Conservation (phyloP, 768 basidiomycete genomes). For the Pleurotus ostreatus region DNA sequence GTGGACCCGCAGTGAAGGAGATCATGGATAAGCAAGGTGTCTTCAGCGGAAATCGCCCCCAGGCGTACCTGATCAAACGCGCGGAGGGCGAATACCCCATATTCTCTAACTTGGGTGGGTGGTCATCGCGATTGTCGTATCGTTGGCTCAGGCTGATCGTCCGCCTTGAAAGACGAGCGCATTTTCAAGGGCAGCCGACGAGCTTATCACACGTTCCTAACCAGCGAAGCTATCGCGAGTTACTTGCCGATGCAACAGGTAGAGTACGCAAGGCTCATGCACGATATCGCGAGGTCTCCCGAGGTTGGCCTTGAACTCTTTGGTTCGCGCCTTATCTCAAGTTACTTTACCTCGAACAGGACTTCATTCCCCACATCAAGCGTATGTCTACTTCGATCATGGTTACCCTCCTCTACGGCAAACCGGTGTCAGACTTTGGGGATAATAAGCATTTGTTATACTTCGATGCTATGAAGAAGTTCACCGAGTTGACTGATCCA, state of each 20-base stretch:
- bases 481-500: not conserved
- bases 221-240: slow-evolving; percentile 12
- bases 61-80: slow-evolving; percentile 14
- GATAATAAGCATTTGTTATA: slow-evolving; percentile 22
- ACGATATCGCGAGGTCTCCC: slow-evolving; percentile 10
- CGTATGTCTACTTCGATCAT: slow-evolving; percentile 27
- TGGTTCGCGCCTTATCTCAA: not conserved
- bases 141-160: no score
- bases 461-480: slow-evolving; percentile 20
- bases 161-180: slow-evolving; percentile 8
- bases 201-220: slow-evolving; percentile 13
- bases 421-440: slow-evolving; percentile 23
- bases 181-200: slow-evolving; percentile 19
- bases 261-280: slow-evolving; percentile 17
- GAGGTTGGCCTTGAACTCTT: slow-evolving; percentile 14
- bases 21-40: slow-evolving; percentile 19
- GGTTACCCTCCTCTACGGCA: slow-evolving; percentile 25
- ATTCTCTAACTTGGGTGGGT: slow-evolving; percentile 1
- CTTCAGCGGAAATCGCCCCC: slow-evolving; percentile 16
- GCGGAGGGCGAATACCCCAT: slow-evolving; percentile 12
- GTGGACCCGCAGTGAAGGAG: slow-evolving; percentile 16
- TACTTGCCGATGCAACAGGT: slow-evolving; percentile 15
- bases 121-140: not conserved
- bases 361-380: slow-evolving; percentile 24
- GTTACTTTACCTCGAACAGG: slow-evolving; percentile 11